Evolutionary conservation across 495 filamentous ascomycete species (phyloP).

Genomic region (Lasiosphaeria ovina): DNA sequence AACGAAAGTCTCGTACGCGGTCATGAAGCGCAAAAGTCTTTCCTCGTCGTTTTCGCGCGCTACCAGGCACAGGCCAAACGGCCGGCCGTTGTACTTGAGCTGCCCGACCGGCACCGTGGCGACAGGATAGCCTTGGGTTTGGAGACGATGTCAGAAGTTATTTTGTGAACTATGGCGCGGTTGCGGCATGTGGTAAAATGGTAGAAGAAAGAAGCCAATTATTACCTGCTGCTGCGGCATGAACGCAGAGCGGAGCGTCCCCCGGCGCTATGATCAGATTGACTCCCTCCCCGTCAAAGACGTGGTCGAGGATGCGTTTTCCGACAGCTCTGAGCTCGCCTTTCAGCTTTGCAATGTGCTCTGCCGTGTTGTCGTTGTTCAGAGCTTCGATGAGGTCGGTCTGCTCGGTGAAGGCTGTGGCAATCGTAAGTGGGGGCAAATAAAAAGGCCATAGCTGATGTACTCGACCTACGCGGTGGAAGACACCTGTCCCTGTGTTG

Average conservation of each 20-base stretch:
- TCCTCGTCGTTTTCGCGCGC: conserved; percentile 26
- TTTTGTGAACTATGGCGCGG: background rate
- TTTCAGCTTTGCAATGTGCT: conserved; percentile 18
- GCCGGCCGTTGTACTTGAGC: conserved; percentile 33
- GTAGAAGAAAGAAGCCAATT: background rate
- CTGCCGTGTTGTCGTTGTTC: conserved; percentile 18
- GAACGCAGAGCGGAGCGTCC: conserved; percentile 31
- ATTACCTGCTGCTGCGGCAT: conserved; percentile 33
- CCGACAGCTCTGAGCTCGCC: conserved; percentile 6
- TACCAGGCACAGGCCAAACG: conserved; percentile 34
- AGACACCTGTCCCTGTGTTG: conserved; percentile 25
- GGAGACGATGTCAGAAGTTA: conserved; percentile 12
- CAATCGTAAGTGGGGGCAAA: background rate
- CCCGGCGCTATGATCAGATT: conserved; percentile 32
- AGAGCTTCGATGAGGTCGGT: conserved; percentile 25
- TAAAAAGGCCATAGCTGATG: background rate
- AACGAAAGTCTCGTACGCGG: conserved; percentile 20
- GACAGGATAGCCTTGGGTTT: conserved; percentile 31
- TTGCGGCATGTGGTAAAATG: background rate
- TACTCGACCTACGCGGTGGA: conserved; percentile 20
- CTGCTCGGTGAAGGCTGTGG: conserved; percentile 23
- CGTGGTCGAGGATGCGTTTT: conserved; percentile 6
- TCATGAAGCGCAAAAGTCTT: conserved; percentile 31
- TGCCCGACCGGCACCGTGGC: conserved; percentile 34
- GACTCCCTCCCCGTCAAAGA: conserved; percentile 22